Base-by-base conservation (phyloP, 163 green algal genomes). In the Chloroidium sp. region DNA sequence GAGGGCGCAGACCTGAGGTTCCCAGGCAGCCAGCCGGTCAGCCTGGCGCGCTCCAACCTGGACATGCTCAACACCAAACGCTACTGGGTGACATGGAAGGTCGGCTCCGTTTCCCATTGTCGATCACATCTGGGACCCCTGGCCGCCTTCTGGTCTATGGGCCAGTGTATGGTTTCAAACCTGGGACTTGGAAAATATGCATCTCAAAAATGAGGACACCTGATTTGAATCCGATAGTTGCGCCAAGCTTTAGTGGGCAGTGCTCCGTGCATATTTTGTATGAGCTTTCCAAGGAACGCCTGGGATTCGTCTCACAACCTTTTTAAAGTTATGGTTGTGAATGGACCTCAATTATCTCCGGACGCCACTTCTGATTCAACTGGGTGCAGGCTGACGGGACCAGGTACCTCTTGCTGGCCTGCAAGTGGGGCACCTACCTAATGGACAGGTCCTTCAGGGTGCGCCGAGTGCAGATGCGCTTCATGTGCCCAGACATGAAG, bases 301-400 rank as follows among this genome's bases (percentile, higher is more conserved):
- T 36, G 36, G 36, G 36, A 36, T 36, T 36, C 36, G 36, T 36
- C 36, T 36, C 36, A 36, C 36, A 36, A 36, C 36, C 36, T 36
- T 36, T 36, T 36, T 36, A 36, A 36, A 36, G 36, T 36, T 36
- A 36, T 36, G 36, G 36, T 75, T 75, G 68, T 13, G 68, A 75
- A 75, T 13, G 13, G 68, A 75, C 68, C 13, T 14, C 13, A 13
- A 13, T 14, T 75, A 14, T 75, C 36, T 36, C 36, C 36, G 36
- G 36, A 36, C 36, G 36, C 36, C 36, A 36, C 36, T 36, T 36
- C 36, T 36, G 36, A 36, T 36, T 36, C 64, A 72, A 6, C 64
- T 6, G 64, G 6, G 8, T 72, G 95, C 98, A 99, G 86, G 96
- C 96, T 4, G 96, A 99, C 84, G 96, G 96, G 81, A 98, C 94